Percentiles rank a stretch among this genome's conserved stretches.
Evolutionary conservation across 306 rosid genomes (phyloP).

Genomic region (Styphnolobium japonicum): DNA sequence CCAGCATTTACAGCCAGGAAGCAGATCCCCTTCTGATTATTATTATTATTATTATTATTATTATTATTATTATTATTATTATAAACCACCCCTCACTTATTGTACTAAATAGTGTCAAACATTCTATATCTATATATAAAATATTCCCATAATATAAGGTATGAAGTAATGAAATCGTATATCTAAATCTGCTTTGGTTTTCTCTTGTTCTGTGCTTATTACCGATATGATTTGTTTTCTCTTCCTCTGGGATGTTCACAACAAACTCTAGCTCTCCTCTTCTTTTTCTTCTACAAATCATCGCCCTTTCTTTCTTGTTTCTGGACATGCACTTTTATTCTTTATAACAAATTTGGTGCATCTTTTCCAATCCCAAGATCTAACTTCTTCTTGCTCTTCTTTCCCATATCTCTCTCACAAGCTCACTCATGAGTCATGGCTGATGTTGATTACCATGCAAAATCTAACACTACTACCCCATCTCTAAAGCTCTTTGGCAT

Average conservation of each 20-base stretch:
- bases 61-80: conserved; percentile 22
- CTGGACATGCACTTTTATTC: background rate
- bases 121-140: background rate
- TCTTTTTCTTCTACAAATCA: background rate
- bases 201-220: background rate
- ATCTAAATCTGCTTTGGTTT: background rate
- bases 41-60: no score
- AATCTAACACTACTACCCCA: background rate
- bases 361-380: background rate
- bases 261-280: conserved; percentile 4
- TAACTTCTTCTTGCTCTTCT: background rate
- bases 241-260: conserved; percentile 31
- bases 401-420: background rate
- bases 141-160: background rate
- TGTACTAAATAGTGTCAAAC: background rate
- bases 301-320: conserved; percentile 2
- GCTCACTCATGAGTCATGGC: conserved; percentile 26
- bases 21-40: conserved; percentile 31
- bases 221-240: conserved; percentile 1
- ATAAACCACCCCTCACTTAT: background rate
- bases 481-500: conserved; percentile 54
- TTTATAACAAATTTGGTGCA: conserved; percentile 18
- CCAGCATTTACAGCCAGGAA: background rate
- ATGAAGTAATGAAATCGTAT: background rate
- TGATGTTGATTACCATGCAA: conserved; percentile 23